A percentile compares a stretch with the other conserved stretches of the same genome.
Conservation (phyloP, 768 basidiomycete species). For the Coprinellus micaceus region DNA sequence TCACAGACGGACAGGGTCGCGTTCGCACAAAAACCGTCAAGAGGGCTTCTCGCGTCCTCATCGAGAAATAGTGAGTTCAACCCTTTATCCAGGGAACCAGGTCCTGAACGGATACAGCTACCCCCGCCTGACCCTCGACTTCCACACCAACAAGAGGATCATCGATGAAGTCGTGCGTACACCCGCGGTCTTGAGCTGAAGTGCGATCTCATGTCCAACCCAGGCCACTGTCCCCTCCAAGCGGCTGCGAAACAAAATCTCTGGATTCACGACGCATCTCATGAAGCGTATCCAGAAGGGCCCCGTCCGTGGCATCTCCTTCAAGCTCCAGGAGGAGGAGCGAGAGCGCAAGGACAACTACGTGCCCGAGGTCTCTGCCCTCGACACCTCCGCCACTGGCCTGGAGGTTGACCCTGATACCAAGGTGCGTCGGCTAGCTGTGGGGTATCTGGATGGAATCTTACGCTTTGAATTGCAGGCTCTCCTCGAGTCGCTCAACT, state of each 20-base stretch:
- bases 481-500: conserved; percentile 88
- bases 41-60: conserved; percentile 97
- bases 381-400: conserved; percentile 70
- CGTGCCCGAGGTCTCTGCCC: conserved; percentile 96
- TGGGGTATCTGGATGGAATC: neutral
- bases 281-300: conserved; percentile 99
- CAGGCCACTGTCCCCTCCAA: conserved; percentile 95
- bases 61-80: conserved; percentile 92
- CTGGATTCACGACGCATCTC: conserved; percentile 98
- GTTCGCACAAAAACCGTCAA: conserved; percentile 99
- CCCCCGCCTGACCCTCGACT: conserved; percentile 97
- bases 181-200: neutral
- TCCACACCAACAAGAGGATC: conserved; percentile 99
- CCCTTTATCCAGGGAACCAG: neutral
- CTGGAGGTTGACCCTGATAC: conserved; percentile 91
- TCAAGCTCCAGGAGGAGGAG: conserved; percentile 99
- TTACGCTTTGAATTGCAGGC: conserved; percentile 43
- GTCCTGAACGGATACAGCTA: conserved; percentile 53
- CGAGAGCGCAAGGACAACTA: conserved; percentile 99
- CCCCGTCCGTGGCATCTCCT: conserved; percentile 98
- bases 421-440: conserved; percentile 56
- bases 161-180: conserved; percentile 88
- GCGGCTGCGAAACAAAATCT: conserved; percentile 98
- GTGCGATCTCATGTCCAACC: neutral
- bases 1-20: conserved; percentile 67